Base-by-base conservation (phyloP, 116 monocot species). In the Dioscorea cayenensis region DNA sequence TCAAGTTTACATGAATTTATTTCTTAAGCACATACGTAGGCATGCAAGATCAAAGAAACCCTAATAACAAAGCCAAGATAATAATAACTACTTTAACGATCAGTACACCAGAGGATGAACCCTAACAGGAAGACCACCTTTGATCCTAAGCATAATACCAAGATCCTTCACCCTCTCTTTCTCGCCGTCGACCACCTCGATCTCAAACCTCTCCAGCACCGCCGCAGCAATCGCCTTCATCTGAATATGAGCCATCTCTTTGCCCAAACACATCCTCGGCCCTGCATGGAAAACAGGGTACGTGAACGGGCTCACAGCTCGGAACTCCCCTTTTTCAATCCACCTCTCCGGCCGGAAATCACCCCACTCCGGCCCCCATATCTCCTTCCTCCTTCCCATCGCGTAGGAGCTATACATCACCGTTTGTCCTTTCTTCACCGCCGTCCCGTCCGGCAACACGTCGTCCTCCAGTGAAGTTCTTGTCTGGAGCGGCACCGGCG, bases 321-420 rank as follows among this genome's bases (percentile, higher is more conserved):
- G 63, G 27, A 63, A 63, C 21, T 23, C 63, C 63, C 63, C 63
- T 5, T 63, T 28, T 14, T 21, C 25, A 19, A 23, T 6, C 63
- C 21, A 63, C 13, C 63, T 23, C 13, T 77, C 77, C 28, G 48
- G 60, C 19, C 51, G 16, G 20, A 64, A 63, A 21, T 62, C 62
- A 0, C 36, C 69, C 28, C 32, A 13, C 10, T 29, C 66, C 63
- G 4, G 20, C 63, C 63, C 25, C 63, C 63, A 28, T 21, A 63
- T 28, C 25, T 9, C 7, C 25, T 63, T 22, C 63, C 22, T 10
- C 63, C 63, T 19, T 12, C 63, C 27, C 63, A 52, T 52, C 6
- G 52, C 52, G 52, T 52, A 52, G 14, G 18, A 52, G 52, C 52
- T 52, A 18, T 52, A 52, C 13, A 52, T 52, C 18, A 52, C 52